Percentiles rank a stretch among this genome's conserved stretches.
These are phyloP conservation scores for Flaveria sonorensis DNA, from an alignment of 129 eudicot species.

Conservation along the genomic window DNA sequence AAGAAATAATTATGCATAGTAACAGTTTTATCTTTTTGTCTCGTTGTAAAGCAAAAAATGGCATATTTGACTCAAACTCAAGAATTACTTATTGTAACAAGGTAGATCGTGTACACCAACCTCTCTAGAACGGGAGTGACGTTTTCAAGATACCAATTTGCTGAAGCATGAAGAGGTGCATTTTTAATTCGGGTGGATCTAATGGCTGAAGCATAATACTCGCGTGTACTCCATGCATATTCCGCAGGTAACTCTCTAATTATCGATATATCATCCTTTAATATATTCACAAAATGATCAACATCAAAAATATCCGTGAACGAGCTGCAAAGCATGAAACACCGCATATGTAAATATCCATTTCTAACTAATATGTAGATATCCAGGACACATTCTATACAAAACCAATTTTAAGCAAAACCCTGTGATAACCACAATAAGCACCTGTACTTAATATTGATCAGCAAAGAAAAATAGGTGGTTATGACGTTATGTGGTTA, in stretches of 20 bases:
- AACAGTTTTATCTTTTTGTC: no score
- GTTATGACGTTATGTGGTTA: neutral
- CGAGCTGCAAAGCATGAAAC: slow-evolving; percentile 50
- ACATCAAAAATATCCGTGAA: slow-evolving; percentile 91
- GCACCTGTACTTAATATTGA: neutral
- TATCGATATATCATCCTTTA: slow-evolving; percentile 84
- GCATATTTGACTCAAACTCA: neutral
- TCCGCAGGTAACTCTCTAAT: slow-evolving; percentile 86
- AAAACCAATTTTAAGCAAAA: neutral
- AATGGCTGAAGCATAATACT: slow-evolving; percentile 85
- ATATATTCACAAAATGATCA: slow-evolving; percentile 86
- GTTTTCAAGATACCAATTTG: slow-evolving; percentile 81
- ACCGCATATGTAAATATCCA: slow-evolving; percentile 2
- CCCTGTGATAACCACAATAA: neutral
- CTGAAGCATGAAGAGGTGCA: slow-evolving; percentile 98
- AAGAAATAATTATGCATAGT: no score
- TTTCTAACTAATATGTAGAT: neutral
- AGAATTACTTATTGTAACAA: neutral
- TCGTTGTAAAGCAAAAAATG: neutral
- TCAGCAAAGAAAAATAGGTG: neutral
- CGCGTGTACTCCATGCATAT: slow-evolving; percentile 96
- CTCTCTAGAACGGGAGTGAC: slow-evolving; percentile 79
- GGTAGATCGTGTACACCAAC: slow-evolving; percentile 39
- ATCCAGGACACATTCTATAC: neutral
- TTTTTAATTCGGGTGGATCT: slow-evolving; percentile 87